Percentiles rank a stretch among this genome's conserved stretches.
Conservation (phyloP, 2,329 filamentous ascomycete species). For the Fusarium floridanum region DNA sequence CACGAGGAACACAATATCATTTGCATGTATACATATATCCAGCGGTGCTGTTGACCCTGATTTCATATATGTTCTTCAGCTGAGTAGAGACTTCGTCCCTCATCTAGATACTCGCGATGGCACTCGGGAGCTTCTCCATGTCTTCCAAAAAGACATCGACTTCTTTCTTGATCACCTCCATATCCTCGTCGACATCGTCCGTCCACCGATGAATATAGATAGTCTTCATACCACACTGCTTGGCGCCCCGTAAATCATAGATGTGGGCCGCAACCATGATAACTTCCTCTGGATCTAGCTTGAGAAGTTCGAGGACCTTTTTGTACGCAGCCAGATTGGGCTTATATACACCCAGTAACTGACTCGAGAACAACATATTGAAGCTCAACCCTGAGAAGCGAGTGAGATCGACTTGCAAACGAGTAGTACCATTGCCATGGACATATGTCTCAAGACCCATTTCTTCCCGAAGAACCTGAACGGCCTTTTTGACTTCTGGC, state of each 20-base stretch:
- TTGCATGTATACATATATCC: background rate
- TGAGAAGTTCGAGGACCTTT: constrained; percentile 59
- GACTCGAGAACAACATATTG: constrained; percentile 65
- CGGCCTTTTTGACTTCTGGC: constrained; percentile 61
- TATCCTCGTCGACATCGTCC: constrained; percentile 62
- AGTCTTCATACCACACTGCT: constrained; percentile 62
- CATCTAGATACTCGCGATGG: constrained; percentile 13
- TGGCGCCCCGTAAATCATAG: constrained; percentile 65
- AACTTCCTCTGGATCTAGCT: constrained; percentile 59
- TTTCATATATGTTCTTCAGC: background rate
- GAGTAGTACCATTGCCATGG: constrained; percentile 66
- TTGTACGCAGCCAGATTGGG: constrained; percentile 61
- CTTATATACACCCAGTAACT: constrained; percentile 64
- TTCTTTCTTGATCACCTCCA: constrained; percentile 25
- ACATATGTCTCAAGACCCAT: constrained; percentile 60
- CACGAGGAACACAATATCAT: background rate
- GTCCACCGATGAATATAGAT: constrained; percentile 66
- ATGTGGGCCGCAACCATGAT: constrained; percentile 68
- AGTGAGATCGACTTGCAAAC: constrained; percentile 66
- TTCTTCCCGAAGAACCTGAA: constrained; percentile 53
- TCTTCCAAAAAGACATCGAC: constrained; percentile 33
- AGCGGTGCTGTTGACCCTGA: background rate
- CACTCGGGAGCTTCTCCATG: constrained; percentile 29
- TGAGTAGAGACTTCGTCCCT: too few species aligned
- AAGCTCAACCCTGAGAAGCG: constrained; percentile 62